phyloP scores from a whole-genome alignment of 495 filamentous ascomycete species.

The Echria macrotheca region DNA sequence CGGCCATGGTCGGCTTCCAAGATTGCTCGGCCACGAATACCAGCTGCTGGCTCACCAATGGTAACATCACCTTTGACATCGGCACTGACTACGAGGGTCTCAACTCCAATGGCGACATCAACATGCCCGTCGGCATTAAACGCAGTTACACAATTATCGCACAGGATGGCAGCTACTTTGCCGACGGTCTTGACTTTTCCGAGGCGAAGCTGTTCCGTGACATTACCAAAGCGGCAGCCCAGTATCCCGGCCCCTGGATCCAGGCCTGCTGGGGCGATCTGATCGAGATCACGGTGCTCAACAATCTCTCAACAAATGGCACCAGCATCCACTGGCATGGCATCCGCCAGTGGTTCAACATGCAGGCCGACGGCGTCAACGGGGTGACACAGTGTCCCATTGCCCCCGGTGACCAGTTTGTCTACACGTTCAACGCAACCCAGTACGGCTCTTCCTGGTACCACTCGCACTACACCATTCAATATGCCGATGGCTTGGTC shows the following conservation, averaged over 20 bases:
- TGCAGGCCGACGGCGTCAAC: constrained; percentile 42
- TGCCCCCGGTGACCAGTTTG: constrained; percentile 34
- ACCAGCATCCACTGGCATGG: constrained; percentile 50
- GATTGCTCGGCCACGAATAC: not conserved
- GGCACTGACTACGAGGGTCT: constrained; percentile 6
- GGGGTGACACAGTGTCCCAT: constrained; percentile 46
- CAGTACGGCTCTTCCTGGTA: constrained; percentile 54
- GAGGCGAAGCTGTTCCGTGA: constrained; percentile 11
- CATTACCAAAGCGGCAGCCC: not conserved
- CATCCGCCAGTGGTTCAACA: constrained; percentile 32
- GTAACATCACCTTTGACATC: not conserved
- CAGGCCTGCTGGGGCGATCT: constrained; percentile 54
- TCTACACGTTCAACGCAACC: constrained; percentile 46
- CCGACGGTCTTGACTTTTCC: constrained; percentile 9
- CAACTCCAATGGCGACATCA: not conserved
- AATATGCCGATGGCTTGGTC: constrained; percentile 41
- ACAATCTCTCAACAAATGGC: constrained; percentile 26
- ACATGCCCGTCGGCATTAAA: not conserved
- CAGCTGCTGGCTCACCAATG: constrained; percentile 5
- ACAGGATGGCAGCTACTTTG: not conserved
- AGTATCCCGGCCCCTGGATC: constrained; percentile 48
- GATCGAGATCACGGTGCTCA: constrained; percentile 47
- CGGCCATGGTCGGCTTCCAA: not conserved
- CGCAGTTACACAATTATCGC: constrained; percentile 2
- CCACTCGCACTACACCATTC: constrained; percentile 47